phyloP scores from a whole-genome alignment of 495 filamentous ascomycete species.

The Aspergillus indologenus region DNA sequence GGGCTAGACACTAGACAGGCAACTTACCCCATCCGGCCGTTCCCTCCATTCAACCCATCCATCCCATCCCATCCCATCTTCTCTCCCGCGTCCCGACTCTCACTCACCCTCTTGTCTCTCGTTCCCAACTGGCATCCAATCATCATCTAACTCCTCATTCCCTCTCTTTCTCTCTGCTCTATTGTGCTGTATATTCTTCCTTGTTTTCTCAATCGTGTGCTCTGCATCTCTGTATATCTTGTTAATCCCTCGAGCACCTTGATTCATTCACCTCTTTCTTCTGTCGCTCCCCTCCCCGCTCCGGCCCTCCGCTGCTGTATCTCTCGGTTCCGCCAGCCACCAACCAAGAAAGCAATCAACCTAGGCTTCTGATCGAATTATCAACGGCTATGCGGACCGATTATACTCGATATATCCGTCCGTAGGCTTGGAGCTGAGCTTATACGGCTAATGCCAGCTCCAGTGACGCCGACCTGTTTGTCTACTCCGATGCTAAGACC shows the following conservation, averaged over 20 bases:
- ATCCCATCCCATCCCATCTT: background rate
- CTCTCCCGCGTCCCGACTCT: constrained; percentile 7
- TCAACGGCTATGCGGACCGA: constrained; percentile 10
- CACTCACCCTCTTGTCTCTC: constrained; percentile 2
- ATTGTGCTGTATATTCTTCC: background rate
- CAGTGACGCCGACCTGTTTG: constrained; percentile 6
- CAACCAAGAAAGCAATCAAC: background rate
- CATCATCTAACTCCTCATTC: constrained; percentile 8
- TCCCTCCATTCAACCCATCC: constrained; percentile 9
- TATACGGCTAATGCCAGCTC: constrained; percentile 15
- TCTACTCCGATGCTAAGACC: constrained; percentile 20
- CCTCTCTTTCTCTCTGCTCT: constrained; percentile 2
- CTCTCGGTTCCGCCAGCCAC: background rate
- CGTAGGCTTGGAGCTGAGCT: constrained; percentile 3
- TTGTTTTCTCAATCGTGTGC: background rate
- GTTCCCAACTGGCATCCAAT: constrained; percentile 1
- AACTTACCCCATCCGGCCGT: constrained; percentile 1
- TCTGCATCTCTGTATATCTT: background rate
- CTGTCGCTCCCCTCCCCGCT: background rate
- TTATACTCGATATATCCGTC: background rate
- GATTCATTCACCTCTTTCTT: background rate
- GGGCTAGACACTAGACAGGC: background rate
- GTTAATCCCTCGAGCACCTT: background rate
- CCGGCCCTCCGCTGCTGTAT: background rate
- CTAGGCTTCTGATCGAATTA: background rate